Evolutionary conservation across 2,329 filamentous ascomycete genomes (phyloP), one percentile per base, ranked within the genome.

Genomic region (Cladophialophora carrionii): DNA sequence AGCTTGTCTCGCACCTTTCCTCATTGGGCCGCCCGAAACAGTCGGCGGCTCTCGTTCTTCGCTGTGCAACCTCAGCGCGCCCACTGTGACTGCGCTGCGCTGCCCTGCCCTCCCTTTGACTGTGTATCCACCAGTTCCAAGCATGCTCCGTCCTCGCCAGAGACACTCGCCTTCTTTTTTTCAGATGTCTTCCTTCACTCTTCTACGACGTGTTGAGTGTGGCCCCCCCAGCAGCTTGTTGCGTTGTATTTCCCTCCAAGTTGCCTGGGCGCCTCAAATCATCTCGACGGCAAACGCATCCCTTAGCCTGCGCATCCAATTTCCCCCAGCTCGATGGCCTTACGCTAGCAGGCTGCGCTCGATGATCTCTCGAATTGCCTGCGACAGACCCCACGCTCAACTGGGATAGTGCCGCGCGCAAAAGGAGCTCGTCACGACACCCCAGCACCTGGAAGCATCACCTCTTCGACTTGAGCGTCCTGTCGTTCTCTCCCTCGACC

Each of bases 11-110:
- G 61, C 54, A 53, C 58, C 59, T 67, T 67, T 32, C 67, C 64
- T 32, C 37, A 61, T 67, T 67, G 17, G 67, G 67, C 51, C 17
- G 58, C 54, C 34, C 67, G 67, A 69, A 69, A 69, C 67, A 67
- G 59, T 64, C 26, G 37, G 37, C 37, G n/a, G 37, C 14, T 41
- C 26, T 29, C 26, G 26, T 65, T 64, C 63, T 53, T 64, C 49
- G 26, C 49, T 67, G 65, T 65, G 62, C 59, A 32, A 67, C 65
- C 54, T 62, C 65, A 57, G 57, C 62, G 62, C 62, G 37, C 61
- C 65, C 57, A 29, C 26, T 29, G 26, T 29, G 26, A 29, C 26
- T 29, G 6, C 43, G 22, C 59, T 22, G 46, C 46, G 52, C 65
- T 64, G 37, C 49, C 43, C 55, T 26, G 41, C 34, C 26, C 10